Evolutionary conservation across 768 basidiomycete genomes (phyloP).

Genomic region (Boletus rubroflammeus): DNA sequence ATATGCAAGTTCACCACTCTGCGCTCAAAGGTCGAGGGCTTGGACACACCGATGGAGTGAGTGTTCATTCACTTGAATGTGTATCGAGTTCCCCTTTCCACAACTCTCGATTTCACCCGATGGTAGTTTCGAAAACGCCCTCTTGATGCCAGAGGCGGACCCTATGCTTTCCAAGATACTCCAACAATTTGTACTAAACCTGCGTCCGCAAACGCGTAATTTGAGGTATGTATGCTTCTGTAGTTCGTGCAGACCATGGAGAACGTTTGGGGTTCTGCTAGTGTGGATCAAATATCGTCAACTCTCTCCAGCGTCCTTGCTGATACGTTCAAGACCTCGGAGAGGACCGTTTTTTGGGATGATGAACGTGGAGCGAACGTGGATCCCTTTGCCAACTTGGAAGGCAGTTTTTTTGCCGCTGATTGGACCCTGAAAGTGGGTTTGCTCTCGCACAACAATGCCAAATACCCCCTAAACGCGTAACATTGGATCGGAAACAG

Average conservation of each 20-base stretch:
- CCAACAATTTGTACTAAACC: constrained; percentile 72
- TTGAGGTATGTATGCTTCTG: constrained; percentile 58
- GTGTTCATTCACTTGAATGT: constrained; percentile 34
- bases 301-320: constrained; percentile 66
- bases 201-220: constrained; percentile 87
- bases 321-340: constrained; percentile 69
- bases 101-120: constrained; percentile 32
- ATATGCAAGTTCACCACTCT: constrained; percentile 79
- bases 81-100: constrained; percentile 18
- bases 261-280: constrained; percentile 38
- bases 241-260: constrained; percentile 21
- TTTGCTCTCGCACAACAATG: constrained; percentile 26
- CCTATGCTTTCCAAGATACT: constrained; percentile 71
- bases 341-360: constrained; percentile 80
- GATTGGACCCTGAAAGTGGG: constrained; percentile 80
- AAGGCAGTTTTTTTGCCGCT: constrained; percentile 76
- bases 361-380: constrained; percentile 62
- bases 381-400: constrained; percentile 65
- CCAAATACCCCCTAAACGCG: constrained; percentile 30
- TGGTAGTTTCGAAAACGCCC: constrained; percentile 72
- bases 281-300: constrained; percentile 77
- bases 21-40: constrained; percentile 70
- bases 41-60: constrained; percentile 82
- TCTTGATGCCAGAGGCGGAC: constrained; percentile 69
- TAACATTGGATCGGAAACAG: constrained; percentile 38